Conservation (phyloP, 192 early-diverging fungal genomes). For the Coemansia sp. region DNA sequence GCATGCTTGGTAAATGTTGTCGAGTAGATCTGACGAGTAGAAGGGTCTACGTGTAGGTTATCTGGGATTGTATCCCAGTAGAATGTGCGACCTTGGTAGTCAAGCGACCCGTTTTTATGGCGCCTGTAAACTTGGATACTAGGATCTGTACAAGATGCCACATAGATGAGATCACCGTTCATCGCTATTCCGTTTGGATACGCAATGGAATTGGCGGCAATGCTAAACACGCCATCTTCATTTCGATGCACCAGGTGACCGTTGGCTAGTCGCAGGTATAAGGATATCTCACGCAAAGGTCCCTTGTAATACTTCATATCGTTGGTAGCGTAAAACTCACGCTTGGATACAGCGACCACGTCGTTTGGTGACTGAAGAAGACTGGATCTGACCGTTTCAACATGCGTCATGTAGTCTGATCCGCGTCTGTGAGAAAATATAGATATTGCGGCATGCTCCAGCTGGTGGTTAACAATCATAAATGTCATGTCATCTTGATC, state of each 20-base stretch:
- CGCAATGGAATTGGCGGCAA: constrained; percentile 21
- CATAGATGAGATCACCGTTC: constrained; percentile 30
- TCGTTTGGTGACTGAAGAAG: constrained; percentile 59
- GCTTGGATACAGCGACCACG: constrained; percentile 51
- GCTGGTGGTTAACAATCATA: constrained; percentile 58
- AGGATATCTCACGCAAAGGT: constrained; percentile 17
- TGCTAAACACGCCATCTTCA: constrained; percentile 15
- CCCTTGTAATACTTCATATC: constrained; percentile 41
- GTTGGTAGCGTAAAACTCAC: constrained; percentile 61
- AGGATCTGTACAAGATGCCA: constrained; percentile 39
- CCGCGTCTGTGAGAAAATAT: constrained; percentile 46
- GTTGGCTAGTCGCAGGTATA: constrained; percentile 18
- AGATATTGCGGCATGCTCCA: constrained; percentile 40
- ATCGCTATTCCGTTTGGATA: constrained; percentile 49
- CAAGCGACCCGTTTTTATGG: not conserved
- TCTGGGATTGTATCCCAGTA: constrained; percentile 33
- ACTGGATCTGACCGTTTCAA: constrained; percentile 53
- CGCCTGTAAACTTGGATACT: constrained; percentile 30
- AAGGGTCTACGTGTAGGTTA: constrained; percentile 35
- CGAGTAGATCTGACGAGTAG: constrained; percentile 39
- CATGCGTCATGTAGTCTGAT: constrained; percentile 43
- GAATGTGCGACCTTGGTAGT: constrained; percentile 14
- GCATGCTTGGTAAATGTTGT: constrained; percentile 24
- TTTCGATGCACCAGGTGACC: constrained; percentile 37
- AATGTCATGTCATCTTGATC: constrained; percentile 47